Evolutionary conservation across 495 filamentous ascomycete species (phyloP).

Genomic region (Aspergillus egyptiacus): DNA sequence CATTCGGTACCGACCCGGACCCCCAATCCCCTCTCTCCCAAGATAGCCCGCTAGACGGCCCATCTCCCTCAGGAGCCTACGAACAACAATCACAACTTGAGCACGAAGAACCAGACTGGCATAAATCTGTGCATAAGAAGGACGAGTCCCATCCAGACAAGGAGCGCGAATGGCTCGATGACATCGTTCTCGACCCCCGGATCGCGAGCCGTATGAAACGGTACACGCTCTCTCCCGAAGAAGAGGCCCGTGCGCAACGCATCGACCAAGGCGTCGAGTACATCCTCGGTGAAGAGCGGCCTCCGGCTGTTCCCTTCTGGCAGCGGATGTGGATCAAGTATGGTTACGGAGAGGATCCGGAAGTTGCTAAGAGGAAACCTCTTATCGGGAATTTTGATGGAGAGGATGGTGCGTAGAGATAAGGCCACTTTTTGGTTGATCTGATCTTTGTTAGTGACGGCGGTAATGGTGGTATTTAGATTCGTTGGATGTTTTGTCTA

Average conservation of each 20-base stretch:
- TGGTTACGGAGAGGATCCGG: slow-evolving; percentile 43
- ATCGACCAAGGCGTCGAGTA: slow-evolving; percentile 62
- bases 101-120: slow-evolving; percentile 82
- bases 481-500: neutral
- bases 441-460: neutral
- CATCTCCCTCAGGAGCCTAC: slow-evolving; percentile 25
- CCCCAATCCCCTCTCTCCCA: slow-evolving; percentile 2
- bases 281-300: slow-evolving; percentile 51
- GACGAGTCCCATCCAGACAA: slow-evolving; percentile 39
- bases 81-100: slow-evolving; percentile 69
- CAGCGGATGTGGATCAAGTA: slow-evolving; percentile 41
- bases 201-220: slow-evolving; percentile 76
- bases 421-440: neutral
- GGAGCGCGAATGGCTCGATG: slow-evolving; percentile 70
- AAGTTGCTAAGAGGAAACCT: slow-evolving; percentile 34
- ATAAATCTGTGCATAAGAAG: slow-evolving; percentile 68
- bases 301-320: slow-evolving; percentile 35
- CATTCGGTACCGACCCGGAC: slow-evolving; percentile 24
- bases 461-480: neutral
- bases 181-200: slow-evolving; percentile 70
- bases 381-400: slow-evolving; percentile 38
- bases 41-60: neutral
- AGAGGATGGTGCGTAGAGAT: slow-evolving; percentile 26
- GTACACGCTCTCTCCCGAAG: slow-evolving; percentile 56
- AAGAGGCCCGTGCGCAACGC: slow-evolving; percentile 58